A percentile compares a stretch with the other conserved stretches of the same genome.
Conservation (phyloP, 441 rosid species). For the Populus trichocarpa region DNA sequence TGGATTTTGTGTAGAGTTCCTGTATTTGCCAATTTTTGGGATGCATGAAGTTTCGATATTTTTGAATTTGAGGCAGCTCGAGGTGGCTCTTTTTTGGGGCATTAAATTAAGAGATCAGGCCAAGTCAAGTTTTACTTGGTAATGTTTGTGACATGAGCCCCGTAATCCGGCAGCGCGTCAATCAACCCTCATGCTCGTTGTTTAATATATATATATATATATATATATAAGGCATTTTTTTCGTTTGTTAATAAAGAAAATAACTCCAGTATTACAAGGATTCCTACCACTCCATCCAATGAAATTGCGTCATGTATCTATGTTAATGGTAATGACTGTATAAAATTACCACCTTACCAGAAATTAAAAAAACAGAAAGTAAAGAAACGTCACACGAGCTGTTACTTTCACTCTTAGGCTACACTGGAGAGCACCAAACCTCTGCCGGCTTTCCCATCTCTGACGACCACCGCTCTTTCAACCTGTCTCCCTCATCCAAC, state of each 20-base stretch:
- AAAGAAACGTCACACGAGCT: slow-evolving; percentile 80
- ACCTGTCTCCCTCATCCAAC: slow-evolving; percentile 85
- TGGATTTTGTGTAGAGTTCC: background rate
- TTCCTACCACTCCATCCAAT: too few relatives aligned
- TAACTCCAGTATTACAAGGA: too few relatives aligned
- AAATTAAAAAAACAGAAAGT: too few relatives aligned
- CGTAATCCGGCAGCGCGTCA: background rate
- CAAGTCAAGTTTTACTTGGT: background rate
- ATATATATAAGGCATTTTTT: too few relatives aligned
- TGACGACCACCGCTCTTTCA: slow-evolving; percentile 67
- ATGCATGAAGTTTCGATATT: background rate
- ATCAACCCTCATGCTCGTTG: background rate
- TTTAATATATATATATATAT: too few relatives aligned
- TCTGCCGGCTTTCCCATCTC: slow-evolving; percentile 53
- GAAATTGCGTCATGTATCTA: too few relatives aligned
- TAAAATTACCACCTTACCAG: too few relatives aligned
- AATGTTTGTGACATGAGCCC: background rate
- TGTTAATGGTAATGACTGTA: too few relatives aligned
- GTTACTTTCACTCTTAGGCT: slow-evolving; percentile 73
- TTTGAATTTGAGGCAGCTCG: background rate
- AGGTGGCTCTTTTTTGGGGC: background rate
- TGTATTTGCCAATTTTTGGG: background rate
- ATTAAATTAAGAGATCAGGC: background rate
- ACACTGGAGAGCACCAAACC: slow-evolving; percentile 72
- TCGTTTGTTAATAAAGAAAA: too few relatives aligned